Evolutionary conservation across 768 basidiomycete species (phyloP), one percentile per base, ranked within the genome.

Genomic region (Suillus decipiens): DNA sequence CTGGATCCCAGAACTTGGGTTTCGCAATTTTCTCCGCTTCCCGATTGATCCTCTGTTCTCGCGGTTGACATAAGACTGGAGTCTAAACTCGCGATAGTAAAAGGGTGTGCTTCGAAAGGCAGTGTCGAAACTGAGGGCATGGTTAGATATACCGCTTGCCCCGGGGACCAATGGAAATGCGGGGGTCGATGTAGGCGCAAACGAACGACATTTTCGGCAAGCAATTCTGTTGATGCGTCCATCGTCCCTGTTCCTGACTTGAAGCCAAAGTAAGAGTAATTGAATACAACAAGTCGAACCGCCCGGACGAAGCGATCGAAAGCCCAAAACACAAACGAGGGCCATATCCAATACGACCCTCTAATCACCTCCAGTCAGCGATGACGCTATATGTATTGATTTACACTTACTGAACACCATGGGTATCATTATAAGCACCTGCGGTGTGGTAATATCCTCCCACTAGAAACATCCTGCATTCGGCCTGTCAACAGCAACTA

Each of bases 71-170:
- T 70, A 7, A 69, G 12, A 14, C 58, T 2, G 14, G 70, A 68
- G 48, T 79, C 75, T 9, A 80, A 69, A 22, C 75, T 82, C 7
- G 84, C 77, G 59, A 88, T 87, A 0, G 87, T 86, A 72, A 89
- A 88, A 2, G 87, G 87, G 63, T 88, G 87, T 0, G 83, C 72
- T 70, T 88, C 83, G 37, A 82, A 78, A 4, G 82, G 81, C 31
- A 78, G 70, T 0, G 59, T 58, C 12, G 82, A 82, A 6, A 84
- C 75, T 1, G 75, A 68, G 5, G 85, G 85, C 66, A 87, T 73
- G 14, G 75, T 78, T 31, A 88, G 74, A 66, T 80, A 87, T 0
- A 78, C 82, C 45, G 79, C 78, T 71, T 88, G 87, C 10, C 87
- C 87, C 0, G 87, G 78, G 8, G 70, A 67, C 83, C 83, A 84